Base-by-base conservation (phyloP, 495 filamentous ascomycete genomes). In the Aspergillus incahuasiensis region DNA sequence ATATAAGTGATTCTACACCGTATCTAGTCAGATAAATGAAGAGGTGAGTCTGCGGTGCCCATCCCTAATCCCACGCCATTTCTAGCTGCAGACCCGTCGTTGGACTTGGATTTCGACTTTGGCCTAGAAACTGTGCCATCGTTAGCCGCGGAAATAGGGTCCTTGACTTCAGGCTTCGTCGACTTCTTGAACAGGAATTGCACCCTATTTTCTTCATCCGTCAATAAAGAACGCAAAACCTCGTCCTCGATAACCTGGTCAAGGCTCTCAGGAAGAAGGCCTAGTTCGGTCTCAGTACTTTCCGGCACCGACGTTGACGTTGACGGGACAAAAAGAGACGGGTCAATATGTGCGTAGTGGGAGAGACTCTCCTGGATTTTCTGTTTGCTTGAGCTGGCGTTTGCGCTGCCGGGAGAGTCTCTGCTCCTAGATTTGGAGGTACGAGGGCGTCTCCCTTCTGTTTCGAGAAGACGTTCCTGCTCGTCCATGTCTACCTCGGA, bases 131-230 rank as follows among this genome's bases (percentile, higher is more conserved):
- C 12, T 11, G 30, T 35, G 15, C 28, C 13, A 11, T 32, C 32
- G 11, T 24, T 22, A 22, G 39, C 50, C 5, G 34, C 34, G 11
- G 35, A 7, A 41, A 3, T 25, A 35, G 32, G 28, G 21, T 50
- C 47, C 48, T 62, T 63, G 15, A 68, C 55, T 25, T 69, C 66
- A 2, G 66, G 63, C 34, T 52, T 58, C 44, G 59, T 70, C 2
- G 71, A 76, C 64, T 89, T 91, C 48, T 84, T 81, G 64, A 91
- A 88, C 11, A 90, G 73, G 68, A 82, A 91, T 6, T 78, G 77
- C 44, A 91, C 69, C 22, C 77, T 67, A 56, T 81, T 80, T 53
- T 74, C 82, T 50, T 82, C 74, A 55, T 88, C 85, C 46, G 73
- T 78, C 19, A 91, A 64, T 30, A 87, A 66, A 15, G 76, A 72